phyloP scores from a whole-genome alignment of 2,329 filamentous ascomycete species.

The Cryphonectria japonica region DNA sequence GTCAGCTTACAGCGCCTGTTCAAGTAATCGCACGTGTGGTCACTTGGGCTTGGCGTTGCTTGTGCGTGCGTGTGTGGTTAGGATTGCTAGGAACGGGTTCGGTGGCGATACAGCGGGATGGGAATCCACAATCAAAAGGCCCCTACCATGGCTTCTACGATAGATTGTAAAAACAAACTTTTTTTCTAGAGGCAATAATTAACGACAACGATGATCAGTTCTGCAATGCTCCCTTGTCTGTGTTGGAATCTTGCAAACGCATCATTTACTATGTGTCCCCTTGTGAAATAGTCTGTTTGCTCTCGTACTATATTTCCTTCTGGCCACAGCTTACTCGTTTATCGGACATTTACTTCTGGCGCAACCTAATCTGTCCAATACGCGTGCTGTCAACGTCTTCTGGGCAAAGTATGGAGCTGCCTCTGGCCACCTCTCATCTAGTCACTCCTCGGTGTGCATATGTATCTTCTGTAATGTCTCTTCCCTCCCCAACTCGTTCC shows the following conservation, averaged over 20 bases:
- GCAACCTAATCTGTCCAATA: background rate
- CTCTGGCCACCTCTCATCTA: too few relatives aligned
- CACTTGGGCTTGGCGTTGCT: background rate
- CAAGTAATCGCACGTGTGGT: constrained; percentile 16
- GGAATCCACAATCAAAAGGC: background rate
- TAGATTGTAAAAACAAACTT: constrained; percentile 23
- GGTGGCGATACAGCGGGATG: background rate
- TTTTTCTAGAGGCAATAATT: constrained; percentile 24
- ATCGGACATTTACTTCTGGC: background rate
- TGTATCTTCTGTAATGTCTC: too few relatives aligned
- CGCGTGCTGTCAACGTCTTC: background rate
- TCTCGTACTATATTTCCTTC: background rate
- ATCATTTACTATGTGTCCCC: too few relatives aligned
- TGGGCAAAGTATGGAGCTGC: background rate
- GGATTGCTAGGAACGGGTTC: background rate
- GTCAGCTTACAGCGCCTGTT: constrained; percentile 47
- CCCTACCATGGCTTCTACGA: constrained; percentile 6
- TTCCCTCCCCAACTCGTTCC: too few relatives aligned
- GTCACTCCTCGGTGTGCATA: too few relatives aligned
- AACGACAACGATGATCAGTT: constrained; percentile 28
- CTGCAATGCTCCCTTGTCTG: constrained; percentile 1
- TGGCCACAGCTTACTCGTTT: background rate
- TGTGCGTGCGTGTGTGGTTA: background rate
- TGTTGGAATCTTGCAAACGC: background rate
- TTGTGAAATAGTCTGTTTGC: background rate